Conservation (phyloP, 495 filamentous ascomycete genomes). For the Penicillium samsonianum region DNA sequence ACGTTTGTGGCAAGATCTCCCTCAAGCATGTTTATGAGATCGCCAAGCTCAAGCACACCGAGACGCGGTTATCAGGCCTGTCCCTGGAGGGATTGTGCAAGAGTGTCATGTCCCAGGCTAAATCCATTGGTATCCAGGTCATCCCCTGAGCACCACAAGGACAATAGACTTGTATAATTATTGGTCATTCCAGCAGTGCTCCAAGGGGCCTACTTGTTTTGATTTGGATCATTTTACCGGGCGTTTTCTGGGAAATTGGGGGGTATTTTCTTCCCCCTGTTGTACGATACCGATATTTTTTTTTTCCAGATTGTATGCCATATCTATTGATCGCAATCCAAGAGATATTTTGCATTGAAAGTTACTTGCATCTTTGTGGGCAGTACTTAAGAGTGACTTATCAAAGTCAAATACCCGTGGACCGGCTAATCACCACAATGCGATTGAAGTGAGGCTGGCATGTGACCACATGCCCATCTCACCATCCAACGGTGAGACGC, state of each 20-base stretch:
- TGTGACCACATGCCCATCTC: not conserved
- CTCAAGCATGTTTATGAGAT: conserved; percentile 99
- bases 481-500: not conserved
- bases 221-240: conserved; percentile 9
- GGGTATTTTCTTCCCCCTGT: conserved; percentile 2
- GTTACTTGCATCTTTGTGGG: not conserved
- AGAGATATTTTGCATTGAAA: conserved; percentile 5
- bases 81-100: conserved; percentile 78
- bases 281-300: conserved; percentile 26
- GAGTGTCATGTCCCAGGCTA: conserved; percentile 84
- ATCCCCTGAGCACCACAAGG: conserved; percentile 53
- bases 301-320: conserved; percentile 16
- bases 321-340: conserved; percentile 13
- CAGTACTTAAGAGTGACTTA: not conserved
- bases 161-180: conserved; percentile 17
- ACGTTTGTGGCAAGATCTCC: conserved; percentile 76
- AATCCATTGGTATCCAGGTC: conserved; percentile 82
- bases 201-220: conserved; percentile 13
- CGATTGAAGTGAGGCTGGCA: not conserved
- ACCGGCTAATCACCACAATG: not conserved
- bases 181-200: not conserved
- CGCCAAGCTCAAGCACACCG: conserved; percentile 89
- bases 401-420: not conserved
- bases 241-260: conserved; percentile 19
- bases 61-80: conserved; percentile 78